These are phyloP conservation scores for Ceratobasidium theobromae DNA, from an alignment of 1,284 basidiomycete genomes.

Conservation along the genomic window DNA sequence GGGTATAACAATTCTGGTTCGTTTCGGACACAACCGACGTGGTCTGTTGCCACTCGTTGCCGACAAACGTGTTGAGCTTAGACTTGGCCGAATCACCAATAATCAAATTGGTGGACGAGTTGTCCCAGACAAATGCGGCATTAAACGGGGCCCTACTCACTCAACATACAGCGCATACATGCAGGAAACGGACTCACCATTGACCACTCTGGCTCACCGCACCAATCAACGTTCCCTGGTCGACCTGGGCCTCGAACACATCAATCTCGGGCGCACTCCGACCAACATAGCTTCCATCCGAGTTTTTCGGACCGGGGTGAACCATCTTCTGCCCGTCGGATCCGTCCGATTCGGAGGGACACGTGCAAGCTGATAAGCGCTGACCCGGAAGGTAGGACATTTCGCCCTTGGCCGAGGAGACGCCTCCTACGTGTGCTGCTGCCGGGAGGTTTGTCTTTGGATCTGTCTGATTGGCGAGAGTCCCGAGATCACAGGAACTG, in stretches of 20 bases:
- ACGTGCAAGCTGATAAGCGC: slow-evolving; percentile 57
- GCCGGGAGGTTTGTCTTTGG: slow-evolving; percentile 4
- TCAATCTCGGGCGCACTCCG: slow-evolving; percentile 37
- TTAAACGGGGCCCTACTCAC: slow-evolving; percentile 62
- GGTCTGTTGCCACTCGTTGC: slow-evolving; percentile 59
- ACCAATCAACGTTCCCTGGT: slow-evolving; percentile 41
- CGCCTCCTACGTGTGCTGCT: slow-evolving; percentile 33
- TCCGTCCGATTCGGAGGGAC: slow-evolving; percentile 44
- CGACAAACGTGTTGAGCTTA: slow-evolving; percentile 52
- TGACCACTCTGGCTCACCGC: slow-evolving; percentile 62
- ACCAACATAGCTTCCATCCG: slow-evolving; percentile 35
- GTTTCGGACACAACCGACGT: slow-evolving; percentile 56
- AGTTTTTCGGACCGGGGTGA: slow-evolving; percentile 47
- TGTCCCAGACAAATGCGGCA: slow-evolving; percentile 46
- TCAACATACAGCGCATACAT: not conserved
- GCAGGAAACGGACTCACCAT: not conserved
- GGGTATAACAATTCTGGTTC: slow-evolving; percentile 49
- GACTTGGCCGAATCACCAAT: slow-evolving; percentile 51
- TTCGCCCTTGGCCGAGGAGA: slow-evolving; percentile 41
- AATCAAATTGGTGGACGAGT: slow-evolving; percentile 49
- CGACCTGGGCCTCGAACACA: slow-evolving; percentile 39
- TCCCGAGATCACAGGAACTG: slow-evolving; percentile 48
- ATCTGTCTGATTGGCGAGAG: slow-evolving; percentile 45
- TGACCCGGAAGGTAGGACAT: slow-evolving; percentile 56
- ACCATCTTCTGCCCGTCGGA: slow-evolving; percentile 30